These are phyloP conservation scores for Podila epigama DNA, from an alignment of 192 early-diverging fungal species.

Conservation along the genomic window DNA sequence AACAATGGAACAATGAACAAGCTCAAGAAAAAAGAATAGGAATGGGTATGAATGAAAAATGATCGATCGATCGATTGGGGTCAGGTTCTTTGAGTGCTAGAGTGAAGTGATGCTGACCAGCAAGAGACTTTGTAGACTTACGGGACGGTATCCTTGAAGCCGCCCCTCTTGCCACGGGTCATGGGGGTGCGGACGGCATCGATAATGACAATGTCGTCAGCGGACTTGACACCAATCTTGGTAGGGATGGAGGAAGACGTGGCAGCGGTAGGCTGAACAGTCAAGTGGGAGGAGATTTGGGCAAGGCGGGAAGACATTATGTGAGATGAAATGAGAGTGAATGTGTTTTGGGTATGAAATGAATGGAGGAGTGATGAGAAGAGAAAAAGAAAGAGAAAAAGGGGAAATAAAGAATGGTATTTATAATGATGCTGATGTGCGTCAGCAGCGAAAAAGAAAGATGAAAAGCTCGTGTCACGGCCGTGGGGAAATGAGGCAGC, in stretches of 20 bases:
- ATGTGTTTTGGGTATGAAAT: background rate
- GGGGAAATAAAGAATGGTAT: background rate
- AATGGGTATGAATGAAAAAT: background rate
- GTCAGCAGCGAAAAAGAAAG: too few species aligned
- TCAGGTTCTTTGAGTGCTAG: too few species aligned
- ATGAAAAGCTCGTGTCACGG: too few species aligned
- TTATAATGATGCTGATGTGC: too few species aligned
- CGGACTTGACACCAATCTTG: slow-evolving; percentile 69
- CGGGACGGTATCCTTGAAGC: slow-evolving; percentile 80
- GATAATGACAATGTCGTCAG: slow-evolving; percentile 86
- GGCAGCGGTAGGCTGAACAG: slow-evolving; percentile 50
- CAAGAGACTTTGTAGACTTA: slow-evolving; percentile 63
- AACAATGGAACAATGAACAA: too few species aligned
- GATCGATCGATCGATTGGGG: too few species aligned
- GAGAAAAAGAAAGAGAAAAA: slow-evolving; percentile 12
- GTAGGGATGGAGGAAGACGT: slow-evolving; percentile 24
- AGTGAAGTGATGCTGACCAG: too few species aligned
- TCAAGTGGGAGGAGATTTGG: slow-evolving; percentile 62
- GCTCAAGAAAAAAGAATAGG: too few species aligned
- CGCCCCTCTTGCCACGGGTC: slow-evolving; percentile 78
- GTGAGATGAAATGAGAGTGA: slow-evolving; percentile 1
- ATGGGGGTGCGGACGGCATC: slow-evolving; percentile 81
- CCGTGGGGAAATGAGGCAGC: too few species aligned
- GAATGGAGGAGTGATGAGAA: slow-evolving; percentile 4
- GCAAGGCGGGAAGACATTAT: slow-evolving; percentile 63